phyloP scores from a whole-genome alignment of 805 yeast species.

The Yarrowia porcina region DNA sequence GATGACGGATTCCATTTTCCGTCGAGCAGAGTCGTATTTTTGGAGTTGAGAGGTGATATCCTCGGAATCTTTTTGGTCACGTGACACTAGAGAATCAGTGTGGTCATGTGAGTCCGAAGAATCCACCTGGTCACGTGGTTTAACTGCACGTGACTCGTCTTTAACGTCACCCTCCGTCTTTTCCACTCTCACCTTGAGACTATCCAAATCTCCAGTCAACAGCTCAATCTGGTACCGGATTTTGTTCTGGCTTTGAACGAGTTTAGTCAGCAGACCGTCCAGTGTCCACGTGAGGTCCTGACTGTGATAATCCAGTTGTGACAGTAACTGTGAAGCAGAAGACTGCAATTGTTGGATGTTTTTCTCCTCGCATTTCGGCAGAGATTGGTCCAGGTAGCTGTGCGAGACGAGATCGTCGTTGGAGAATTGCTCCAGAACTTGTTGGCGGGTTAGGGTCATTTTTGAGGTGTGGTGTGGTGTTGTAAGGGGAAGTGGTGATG shows the following conservation, averaged over 20 bases:
- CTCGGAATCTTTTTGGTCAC: neutral
- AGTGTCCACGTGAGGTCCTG: conserved; percentile 36
- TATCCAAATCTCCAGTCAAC: conserved; percentile 35
- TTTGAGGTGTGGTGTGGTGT: neutral
- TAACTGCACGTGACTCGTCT: too few relatives aligned
- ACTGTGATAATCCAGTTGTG: conserved; percentile 36
- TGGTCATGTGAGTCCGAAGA: too few relatives aligned
- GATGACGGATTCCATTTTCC: conserved; percentile 34
- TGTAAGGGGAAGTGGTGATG: neutral
- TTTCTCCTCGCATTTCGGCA: conserved; percentile 22
- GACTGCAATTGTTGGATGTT: conserved; percentile 34
- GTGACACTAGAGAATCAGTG: too few relatives aligned
- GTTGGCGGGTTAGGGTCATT: conserved; percentile 19
- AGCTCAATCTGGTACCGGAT: conserved; percentile 39
- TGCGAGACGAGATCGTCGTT: conserved; percentile 33
- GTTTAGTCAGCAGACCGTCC: conserved; percentile 32
- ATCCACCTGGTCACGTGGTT: neutral
- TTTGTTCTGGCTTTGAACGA: conserved; percentile 33
- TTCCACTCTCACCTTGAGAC: conserved; percentile 26
- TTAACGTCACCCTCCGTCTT: too few relatives aligned
- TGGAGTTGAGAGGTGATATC: neutral
- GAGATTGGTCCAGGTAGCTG: conserved; percentile 15
- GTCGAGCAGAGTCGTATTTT: conserved; percentile 31
- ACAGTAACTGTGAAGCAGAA: conserved; percentile 35
- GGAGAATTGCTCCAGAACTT: conserved; percentile 32